A percentile compares a stretch with the other conserved stretches of the same genome.
These are phyloP conservation scores for Penicillium antarcticum DNA, from an alignment of 495 filamentous ascomycete genomes.

Conservation along the genomic window DNA sequence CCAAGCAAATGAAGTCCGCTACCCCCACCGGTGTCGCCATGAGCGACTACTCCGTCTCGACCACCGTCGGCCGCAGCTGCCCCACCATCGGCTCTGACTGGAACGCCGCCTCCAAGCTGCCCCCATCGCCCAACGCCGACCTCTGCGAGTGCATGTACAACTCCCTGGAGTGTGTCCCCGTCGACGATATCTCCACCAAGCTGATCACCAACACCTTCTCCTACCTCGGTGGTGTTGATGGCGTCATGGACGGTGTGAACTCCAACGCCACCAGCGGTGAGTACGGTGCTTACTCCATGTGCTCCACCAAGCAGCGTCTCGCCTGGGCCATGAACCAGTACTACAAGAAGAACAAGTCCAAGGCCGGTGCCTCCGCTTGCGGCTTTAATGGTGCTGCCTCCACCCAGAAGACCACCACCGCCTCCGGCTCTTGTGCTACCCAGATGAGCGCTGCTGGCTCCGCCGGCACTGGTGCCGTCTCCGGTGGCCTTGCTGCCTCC, in stretches of 20 bases:
- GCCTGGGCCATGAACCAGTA: slow-evolving; percentile 80
- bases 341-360: slow-evolving; percentile 55
- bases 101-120: slow-evolving; percentile 69
- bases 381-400: slow-evolving; percentile 69
- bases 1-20: slow-evolving; percentile 64
- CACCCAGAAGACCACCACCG: slow-evolving; percentile 40
- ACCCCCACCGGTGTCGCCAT: slow-evolving; percentile 63
- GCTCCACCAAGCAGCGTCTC: slow-evolving; percentile 71
- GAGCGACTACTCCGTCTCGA: slow-evolving; percentile 61
- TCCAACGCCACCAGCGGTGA: slow-evolving; percentile 64
- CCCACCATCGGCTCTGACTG: slow-evolving; percentile 64
- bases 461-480: slow-evolving; percentile 62
- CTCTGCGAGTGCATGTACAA: slow-evolving; percentile 86
- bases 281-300: slow-evolving; percentile 92
- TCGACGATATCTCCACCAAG: slow-evolving; percentile 46
- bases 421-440: slow-evolving; percentile 48
- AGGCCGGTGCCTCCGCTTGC: slow-evolving; percentile 51
- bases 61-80: slow-evolving; percentile 69
- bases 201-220: slow-evolving; percentile 66
- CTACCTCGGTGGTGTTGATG: slow-evolving; percentile 61
- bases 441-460: slow-evolving; percentile 58
- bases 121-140: slow-evolving; percentile 72
- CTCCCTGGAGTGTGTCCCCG: slow-evolving; percentile 67
- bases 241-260: slow-evolving; percentile 66
- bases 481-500: slow-evolving; percentile 50